These are phyloP conservation scores for Dactylellina drechsleri DNA, from an alignment of 2,329 filamentous ascomycete species.

Conservation along the genomic window DNA sequence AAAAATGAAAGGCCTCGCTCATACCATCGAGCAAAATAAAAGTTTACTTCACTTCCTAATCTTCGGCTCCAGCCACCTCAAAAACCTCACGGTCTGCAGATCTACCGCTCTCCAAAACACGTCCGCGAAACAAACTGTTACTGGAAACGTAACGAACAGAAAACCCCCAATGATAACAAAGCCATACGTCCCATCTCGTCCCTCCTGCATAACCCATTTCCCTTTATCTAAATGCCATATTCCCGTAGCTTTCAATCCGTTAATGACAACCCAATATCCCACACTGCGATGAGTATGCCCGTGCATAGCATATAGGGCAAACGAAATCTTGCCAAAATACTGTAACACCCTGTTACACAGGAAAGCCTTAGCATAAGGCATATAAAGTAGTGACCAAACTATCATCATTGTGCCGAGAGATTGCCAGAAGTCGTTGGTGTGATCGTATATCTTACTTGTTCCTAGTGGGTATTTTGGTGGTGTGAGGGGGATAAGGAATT, in stretches of 20 bases:
- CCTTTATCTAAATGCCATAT: neutral
- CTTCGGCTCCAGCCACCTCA: constrained; percentile 38
- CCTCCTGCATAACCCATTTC: neutral
- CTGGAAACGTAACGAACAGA: constrained; percentile 19
- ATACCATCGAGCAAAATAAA: too few relatives aligned
- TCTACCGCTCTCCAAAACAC: constrained; percentile 38
- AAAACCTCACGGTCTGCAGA: constrained; percentile 36
- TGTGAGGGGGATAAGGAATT: constrained; percentile 20
- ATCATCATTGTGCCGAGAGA: constrained; percentile 19
- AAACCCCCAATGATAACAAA: constrained; percentile 59
- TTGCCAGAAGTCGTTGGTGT: constrained; percentile 34
- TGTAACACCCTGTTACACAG: constrained; percentile 30
- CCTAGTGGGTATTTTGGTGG: constrained; percentile 19
- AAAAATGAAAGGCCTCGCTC: too few relatives aligned
- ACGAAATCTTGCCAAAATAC: constrained; percentile 40
- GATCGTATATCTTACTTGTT: constrained; percentile 11
- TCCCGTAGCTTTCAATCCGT: neutral
- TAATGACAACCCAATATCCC: constrained; percentile 13
- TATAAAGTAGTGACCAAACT: constrained; percentile 30
- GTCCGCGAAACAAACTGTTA: constrained; percentile 33
- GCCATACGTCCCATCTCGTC: neutral
- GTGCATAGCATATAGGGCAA: constrained; percentile 37
- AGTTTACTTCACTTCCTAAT: constrained; percentile 15
- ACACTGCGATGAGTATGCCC: constrained; percentile 22
- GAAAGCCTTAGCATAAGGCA: constrained; percentile 18